Conservation (phyloP, 768 basidiomycete genomes). For the Tubosaeta brunneosetosa region DNA sequence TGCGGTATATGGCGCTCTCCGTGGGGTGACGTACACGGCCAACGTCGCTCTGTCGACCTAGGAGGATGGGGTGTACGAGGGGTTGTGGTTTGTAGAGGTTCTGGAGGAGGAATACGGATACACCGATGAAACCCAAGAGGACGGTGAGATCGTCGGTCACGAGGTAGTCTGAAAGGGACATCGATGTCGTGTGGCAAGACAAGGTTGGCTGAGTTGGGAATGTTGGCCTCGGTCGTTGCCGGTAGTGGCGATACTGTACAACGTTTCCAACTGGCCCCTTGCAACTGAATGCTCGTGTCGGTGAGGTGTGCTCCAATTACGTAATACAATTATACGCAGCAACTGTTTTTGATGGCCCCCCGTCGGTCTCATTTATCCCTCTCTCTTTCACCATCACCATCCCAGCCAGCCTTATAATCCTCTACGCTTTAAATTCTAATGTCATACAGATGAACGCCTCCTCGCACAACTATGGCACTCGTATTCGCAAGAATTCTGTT, state of each 20-base stretch:
- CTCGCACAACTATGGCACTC: slow-evolving; percentile 47
- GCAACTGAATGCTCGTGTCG: no score
- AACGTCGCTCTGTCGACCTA: slow-evolving; percentile 89
- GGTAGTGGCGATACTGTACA: neutral
- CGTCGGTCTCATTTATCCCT: slow-evolving; percentile 19
- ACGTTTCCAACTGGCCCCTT: no score
- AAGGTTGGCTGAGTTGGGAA: neutral
- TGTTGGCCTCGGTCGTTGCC: slow-evolving; percentile 6
- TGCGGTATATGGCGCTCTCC: slow-evolving; percentile 87
- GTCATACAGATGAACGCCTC: slow-evolving; percentile 8
- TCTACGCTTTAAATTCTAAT: no score
- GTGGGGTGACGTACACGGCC: slow-evolving; percentile 72
- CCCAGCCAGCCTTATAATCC: slow-evolving; percentile 1
- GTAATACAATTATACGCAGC: slow-evolving; percentile 30
- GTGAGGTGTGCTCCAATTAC: slow-evolving; percentile 18
- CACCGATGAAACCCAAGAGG: slow-evolving; percentile 68
- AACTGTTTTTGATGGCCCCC: slow-evolving; percentile 30
- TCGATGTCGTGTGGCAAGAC: slow-evolving; percentile 19
- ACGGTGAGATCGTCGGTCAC: slow-evolving; percentile 78
- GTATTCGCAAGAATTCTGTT: slow-evolving; percentile 48
- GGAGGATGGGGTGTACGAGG: slow-evolving; percentile 88
- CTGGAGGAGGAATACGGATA: slow-evolving; percentile 70
- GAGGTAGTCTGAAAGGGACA: slow-evolving; percentile 52
- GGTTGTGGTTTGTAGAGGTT: slow-evolving; percentile 79
- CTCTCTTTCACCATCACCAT: slow-evolving; percentile 29